Base-by-base conservation (phyloP, 2,329 filamentous ascomycete genomes). In the Aureobasidium zeae region DNA sequence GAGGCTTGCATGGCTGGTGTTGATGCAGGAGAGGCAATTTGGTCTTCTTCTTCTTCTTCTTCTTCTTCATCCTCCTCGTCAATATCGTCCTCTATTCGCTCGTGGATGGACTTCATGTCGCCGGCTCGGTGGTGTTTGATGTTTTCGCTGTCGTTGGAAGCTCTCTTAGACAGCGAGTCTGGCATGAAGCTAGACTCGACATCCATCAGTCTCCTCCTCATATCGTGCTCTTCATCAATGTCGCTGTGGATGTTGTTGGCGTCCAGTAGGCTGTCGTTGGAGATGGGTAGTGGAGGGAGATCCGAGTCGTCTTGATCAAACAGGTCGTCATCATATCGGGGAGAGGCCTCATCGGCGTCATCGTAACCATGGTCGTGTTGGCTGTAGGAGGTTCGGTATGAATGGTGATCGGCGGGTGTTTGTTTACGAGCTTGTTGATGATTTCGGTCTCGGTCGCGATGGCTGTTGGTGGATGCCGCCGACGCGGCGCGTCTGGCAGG, bases 141-240 rank as follows among this genome's bases (percentile, higher is more conserved):
- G 45, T 59, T 55, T 25, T 69, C 47, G 50, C 67, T 70, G 15
- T 67, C 70, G 48, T 71, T 67, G 53, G 70, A 67, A 9, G 53
- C 60, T 2, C 67, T 63, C 26, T 38, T 52, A 33, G 46, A 32
- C 13, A 44, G 11, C 13, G 33, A 21, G 13, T 78, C 74, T 0
- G 75, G 76, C 32, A 79, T 49, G 51, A 80, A 79, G 53, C 75
- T 79, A 3, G 76, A 79, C 55, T 79, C 76, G 44, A 79, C 68
- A 51, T 80, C 76, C 66, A 75, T 70, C 49, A 80, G 57, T 50
- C 72, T 72, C 46, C 69, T 66, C 51, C 70, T 69, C 72, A 79
- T 77, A 53, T 77, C 74, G 41, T 63, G 64, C 57, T 79, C 75
- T 52, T 76, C 68, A 29, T 25, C 19, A 17, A 16, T 21, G 25